Percentiles rank a stretch among this genome's conserved stretches.
Conservation (phyloP, 1,139 yeast species). For the Pichia sp. region DNA sequence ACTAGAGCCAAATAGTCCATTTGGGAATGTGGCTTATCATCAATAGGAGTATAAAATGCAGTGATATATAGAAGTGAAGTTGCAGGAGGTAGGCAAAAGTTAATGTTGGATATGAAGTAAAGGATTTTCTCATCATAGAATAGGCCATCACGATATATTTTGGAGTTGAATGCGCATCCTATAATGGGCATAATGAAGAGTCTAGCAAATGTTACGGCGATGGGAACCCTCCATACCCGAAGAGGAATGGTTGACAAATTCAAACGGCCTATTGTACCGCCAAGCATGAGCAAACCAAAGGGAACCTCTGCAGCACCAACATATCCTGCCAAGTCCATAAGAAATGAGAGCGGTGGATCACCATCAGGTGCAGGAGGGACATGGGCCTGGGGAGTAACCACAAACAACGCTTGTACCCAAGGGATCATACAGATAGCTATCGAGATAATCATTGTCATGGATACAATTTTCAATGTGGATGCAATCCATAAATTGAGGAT, state of each 20-base stretch:
- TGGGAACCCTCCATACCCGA: constrained; percentile 66
- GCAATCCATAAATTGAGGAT: constrained; percentile 39
- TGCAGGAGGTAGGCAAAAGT: constrained; percentile 81
- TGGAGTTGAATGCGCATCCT: constrained; percentile 54
- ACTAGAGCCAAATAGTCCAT: constrained; percentile 79
- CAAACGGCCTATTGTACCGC: constrained; percentile 80
- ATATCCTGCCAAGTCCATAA: constrained; percentile 75
- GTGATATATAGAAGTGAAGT: constrained; percentile 81
- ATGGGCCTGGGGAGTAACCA: constrained; percentile 36
- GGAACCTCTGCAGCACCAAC: constrained; percentile 89
- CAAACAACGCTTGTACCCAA: constrained; percentile 78
- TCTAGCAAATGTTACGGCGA: constrained; percentile 42
- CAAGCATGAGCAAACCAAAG: constrained; percentile 70
- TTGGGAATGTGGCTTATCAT: constrained; percentile 57
- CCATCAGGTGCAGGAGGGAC: constrained; percentile 76
- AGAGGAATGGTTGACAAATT: constrained; percentile 54
- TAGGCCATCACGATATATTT: constrained; percentile 45
- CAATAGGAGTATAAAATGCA: constrained; percentile 72
- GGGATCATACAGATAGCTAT: constrained; percentile 43
- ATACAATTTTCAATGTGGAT: constrained; percentile 37
- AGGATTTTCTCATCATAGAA: constrained; percentile 54
- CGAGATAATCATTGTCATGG: constrained; percentile 36
- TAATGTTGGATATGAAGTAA: constrained; percentile 65
- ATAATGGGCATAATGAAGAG: constrained; percentile 56
- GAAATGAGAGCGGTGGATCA: constrained; percentile 74